A percentile compares a stretch with the other conserved stretches of the same genome.
These are phyloP conservation scores for Pyricularia sp. DNA, from an alignment of 2,329 filamentous ascomycete species.

Conservation along the genomic window DNA sequence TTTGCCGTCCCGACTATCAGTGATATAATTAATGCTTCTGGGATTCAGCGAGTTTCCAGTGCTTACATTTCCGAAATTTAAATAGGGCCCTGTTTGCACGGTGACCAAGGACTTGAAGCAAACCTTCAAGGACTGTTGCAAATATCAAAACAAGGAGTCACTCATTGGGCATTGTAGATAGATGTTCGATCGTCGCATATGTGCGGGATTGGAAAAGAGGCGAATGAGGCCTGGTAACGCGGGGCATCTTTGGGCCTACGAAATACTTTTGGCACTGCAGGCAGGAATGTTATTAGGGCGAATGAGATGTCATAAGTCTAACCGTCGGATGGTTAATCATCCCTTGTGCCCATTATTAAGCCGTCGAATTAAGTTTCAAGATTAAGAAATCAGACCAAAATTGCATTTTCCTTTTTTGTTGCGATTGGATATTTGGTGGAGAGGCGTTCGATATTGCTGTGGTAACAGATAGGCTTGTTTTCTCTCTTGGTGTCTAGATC, in stretches of 20 bases:
- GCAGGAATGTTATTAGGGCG: neutral
- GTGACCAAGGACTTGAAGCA: slow-evolving; percentile 4
- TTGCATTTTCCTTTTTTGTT: neutral
- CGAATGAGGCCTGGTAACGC: neutral
- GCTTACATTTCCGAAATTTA: neutral
- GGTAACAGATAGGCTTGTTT: neutral
- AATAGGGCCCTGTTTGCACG: slow-evolving; percentile 2
- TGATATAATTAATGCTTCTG: neutral
- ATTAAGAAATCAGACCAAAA: neutral
- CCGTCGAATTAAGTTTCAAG: neutral
- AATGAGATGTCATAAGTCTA: neutral
- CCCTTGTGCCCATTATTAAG: neutral
- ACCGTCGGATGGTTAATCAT: neutral
- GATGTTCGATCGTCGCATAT: neutral
- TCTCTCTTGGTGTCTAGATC: neutral
- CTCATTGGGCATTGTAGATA: slow-evolving; percentile 7
- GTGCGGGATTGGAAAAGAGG: neutral
- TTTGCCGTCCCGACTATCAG: neutral
- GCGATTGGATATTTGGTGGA: neutral
- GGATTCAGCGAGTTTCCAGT: neutral
- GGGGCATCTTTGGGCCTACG: no score
- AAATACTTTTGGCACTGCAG: no score
- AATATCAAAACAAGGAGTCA: slow-evolving; percentile 6
- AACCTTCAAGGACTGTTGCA: slow-evolving; percentile 9
- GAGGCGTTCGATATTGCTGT: neutral